These are phyloP conservation scores for Nevesoporus exiguus DNA, from an alignment of 768 basidiomycete species.

Conservation along the genomic window DNA sequence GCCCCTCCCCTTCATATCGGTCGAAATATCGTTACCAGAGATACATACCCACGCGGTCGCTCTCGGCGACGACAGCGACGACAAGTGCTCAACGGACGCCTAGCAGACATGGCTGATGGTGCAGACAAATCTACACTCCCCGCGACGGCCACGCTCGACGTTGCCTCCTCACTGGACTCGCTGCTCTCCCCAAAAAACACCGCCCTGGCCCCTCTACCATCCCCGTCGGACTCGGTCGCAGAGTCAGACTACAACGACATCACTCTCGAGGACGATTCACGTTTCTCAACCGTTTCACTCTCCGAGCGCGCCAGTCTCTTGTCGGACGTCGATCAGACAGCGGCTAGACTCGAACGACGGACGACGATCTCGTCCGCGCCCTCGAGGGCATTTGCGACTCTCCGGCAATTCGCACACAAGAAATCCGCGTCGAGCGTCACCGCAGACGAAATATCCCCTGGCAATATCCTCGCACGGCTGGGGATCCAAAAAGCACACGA, in stretches of 20 bases:
- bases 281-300: constrained; percentile 52
- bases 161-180: constrained; percentile 38
- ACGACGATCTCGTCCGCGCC: constrained; percentile 30
- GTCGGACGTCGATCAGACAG: constrained; percentile 25
- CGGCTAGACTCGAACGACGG: constrained; percentile 24
- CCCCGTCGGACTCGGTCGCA: constrained; percentile 43
- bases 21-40: neutral
- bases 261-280: constrained; percentile 41
- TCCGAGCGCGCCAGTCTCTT: constrained; percentile 34
- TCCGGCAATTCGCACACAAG: constrained; percentile 45
- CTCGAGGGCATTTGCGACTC: constrained; percentile 16
- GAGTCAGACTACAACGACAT: constrained; percentile 67
- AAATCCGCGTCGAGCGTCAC: constrained; percentile 61
- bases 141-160: constrained; percentile 9
- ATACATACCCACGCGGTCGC: constrained; percentile 11
- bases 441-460: constrained; percentile 38
- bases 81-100: neutral
- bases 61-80: neutral
- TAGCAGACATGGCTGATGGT: constrained; percentile 19
- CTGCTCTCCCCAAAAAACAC: constrained; percentile 48
- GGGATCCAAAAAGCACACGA: constrained; percentile 46
- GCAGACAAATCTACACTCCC: constrained; percentile 12
- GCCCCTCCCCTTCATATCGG: neutral
- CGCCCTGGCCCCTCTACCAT: constrained; percentile 26
- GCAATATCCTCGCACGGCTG: constrained; percentile 50